These are phyloP conservation scores for Talaromyces sp. DNA, from an alignment of 2,329 filamentous ascomycete genomes.

Conservation along the genomic window DNA sequence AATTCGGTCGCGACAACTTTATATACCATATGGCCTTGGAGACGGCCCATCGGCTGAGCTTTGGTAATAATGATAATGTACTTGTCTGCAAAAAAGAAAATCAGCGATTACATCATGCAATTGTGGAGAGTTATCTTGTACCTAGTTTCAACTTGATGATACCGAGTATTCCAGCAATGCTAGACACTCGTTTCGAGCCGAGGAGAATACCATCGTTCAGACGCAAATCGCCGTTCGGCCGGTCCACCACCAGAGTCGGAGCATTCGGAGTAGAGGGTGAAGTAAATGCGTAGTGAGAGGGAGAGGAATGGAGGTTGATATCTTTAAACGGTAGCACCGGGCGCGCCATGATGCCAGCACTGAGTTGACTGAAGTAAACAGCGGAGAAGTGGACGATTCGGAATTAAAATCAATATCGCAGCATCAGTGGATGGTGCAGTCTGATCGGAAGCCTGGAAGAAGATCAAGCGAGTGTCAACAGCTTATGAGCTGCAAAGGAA, in stretches of 20 bases:
- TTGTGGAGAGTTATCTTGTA: constrained; percentile 44
- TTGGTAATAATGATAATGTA: constrained; percentile 97
- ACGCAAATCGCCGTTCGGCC: constrained; percentile 86
- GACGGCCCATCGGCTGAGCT: constrained; percentile 80
- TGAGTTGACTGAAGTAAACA: constrained; percentile 33
- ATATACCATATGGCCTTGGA: constrained; percentile 96
- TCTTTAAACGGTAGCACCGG: constrained; percentile 75
- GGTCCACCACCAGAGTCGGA: constrained; percentile 82
- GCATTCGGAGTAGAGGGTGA: constrained; percentile 91
- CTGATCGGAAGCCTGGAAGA: not conserved
- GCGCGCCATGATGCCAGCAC: constrained; percentile 32
- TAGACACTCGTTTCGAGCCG: constrained; percentile 80
- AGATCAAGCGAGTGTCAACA: not conserved
- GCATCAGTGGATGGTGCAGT: not conserved
- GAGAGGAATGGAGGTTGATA: constrained; percentile 92
- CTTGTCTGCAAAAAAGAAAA: constrained; percentile 61
- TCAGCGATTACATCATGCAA: constrained; percentile 18
- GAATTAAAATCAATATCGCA: not conserved
- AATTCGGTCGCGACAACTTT: constrained; percentile 89
- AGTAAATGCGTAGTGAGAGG: constrained; percentile 92
- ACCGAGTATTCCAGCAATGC: constrained; percentile 90
- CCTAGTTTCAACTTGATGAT: constrained; percentile 91
- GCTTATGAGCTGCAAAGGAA: not conserved
- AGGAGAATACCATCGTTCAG: constrained; percentile 76
- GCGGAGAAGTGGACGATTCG: constrained; percentile 29